Evolutionary conservation across 495 filamentous ascomycete genomes (phyloP), one percentile per base, ranked within the genome.

Genomic region (Massariosphaeria phaeospora): DNA sequence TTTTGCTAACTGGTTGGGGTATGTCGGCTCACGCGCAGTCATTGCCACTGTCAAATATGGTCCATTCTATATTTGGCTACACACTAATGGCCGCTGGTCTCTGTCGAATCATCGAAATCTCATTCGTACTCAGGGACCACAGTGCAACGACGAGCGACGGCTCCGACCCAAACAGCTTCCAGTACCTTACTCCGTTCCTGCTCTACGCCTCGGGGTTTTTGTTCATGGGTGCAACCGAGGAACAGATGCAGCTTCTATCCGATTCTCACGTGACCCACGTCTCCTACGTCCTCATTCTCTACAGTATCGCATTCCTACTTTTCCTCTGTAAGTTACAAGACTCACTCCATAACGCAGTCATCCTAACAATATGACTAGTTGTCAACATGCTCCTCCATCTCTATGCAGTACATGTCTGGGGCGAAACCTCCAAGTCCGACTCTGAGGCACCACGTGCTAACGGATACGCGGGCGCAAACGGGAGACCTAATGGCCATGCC

Each of bases 191-290:
- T 17, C 83, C 87, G 53, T 97, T 91, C 68, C 79, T 97, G 18
- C 81, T 97, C 17, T 95, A 85, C 64, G 89, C 93, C 34, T 89
- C 93, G 3, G 93, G 93, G 25, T 94, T 98, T 71, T 78, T 96
- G 48, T 97, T 98, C 75, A 94, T 96, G 89, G 85, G 87, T 44
- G 93, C 94, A 21, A 96, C 88, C 2, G 93, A 98, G 69, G 91
- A 97, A 67, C 91, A 98, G 67, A 91, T 97, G 85, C 63, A 76
- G 30, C 71, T 96, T 1, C 72, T 97, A 11, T 72, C 78, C 39
- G 73, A 78, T 39, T 84, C 83, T 2, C 78, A 83, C 47, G 83
- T 97, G 65, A 87, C 86, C 31, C 86, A 94, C 67, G 88, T 97
- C 38, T 84, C 90, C 10, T 97, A 97, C 67, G 75, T 96, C 38